A percentile compares a stretch with the other conserved stretches of the same genome.
Evolutionary conservation across 371 early-diverging fungal genomes (phyloP).

Genomic region (Globomyces sp.): DNA sequence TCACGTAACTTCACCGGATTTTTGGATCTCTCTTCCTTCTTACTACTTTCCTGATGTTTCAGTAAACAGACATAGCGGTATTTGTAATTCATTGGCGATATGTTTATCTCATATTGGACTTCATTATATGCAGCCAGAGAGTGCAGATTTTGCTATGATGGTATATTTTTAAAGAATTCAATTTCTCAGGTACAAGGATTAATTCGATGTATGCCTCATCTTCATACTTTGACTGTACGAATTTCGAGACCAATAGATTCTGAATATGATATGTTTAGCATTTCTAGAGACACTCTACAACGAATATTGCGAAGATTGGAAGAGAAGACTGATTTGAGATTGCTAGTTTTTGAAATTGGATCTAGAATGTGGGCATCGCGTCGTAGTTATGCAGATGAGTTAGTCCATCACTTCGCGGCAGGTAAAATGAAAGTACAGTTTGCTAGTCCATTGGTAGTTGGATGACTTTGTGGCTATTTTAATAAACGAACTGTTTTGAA

Average conservation of each 20-base stretch:
- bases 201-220: conserved; percentile 27
- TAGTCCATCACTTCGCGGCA: conserved; percentile 20
- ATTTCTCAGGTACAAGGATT: conserved; percentile 21
- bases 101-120: conserved; percentile 17
- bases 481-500: background rate
- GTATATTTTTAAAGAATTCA: background rate
- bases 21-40: conserved; percentile 28
- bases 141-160: conserved; percentile 31
- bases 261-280: conserved; percentile 30
- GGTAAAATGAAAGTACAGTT: conserved; percentile 28
- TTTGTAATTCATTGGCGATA: no score
- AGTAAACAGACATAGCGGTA: background rate
- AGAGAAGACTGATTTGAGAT: conserved; percentile 21
- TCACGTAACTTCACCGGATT: conserved; percentile 30
- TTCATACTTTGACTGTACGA: conserved; percentile 20
- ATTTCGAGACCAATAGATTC: conserved; percentile 27
- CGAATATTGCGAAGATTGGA: conserved; percentile 29
- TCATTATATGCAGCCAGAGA: conserved; percentile 33
- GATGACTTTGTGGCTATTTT: background rate
- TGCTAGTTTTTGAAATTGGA: conserved; percentile 26
- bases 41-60: conserved; percentile 17
- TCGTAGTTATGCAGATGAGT: conserved; percentile 30
- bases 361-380: conserved; percentile 34
- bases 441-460: conserved; percentile 22
- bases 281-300: conserved; percentile 27